Percentiles rank a stretch among this genome's conserved stretches.
phyloP scores from a whole-genome alignment of 1,139 yeast species.

The Taphrina communis region DNA sequence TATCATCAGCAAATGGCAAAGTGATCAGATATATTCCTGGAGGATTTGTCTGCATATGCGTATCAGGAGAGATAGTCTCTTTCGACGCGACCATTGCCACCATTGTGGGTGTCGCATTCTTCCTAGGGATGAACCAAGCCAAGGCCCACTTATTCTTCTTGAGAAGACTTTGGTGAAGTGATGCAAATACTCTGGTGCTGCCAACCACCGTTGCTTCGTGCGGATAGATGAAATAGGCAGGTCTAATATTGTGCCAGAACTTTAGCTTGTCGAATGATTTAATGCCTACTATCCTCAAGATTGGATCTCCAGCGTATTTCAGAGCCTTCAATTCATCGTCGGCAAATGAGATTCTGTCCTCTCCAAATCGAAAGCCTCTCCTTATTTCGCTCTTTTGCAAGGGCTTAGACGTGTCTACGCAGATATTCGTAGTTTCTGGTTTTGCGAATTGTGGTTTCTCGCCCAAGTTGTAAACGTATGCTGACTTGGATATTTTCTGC shows the following conservation, averaged over 20 bases:
- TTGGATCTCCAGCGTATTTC: slow-evolving; percentile 54
- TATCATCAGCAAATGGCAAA: slow-evolving; percentile 54
- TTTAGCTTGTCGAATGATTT: slow-evolving; percentile 53
- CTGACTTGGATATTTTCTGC: slow-evolving; percentile 58
- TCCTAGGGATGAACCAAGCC: slow-evolving; percentile 71
- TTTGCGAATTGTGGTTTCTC: slow-evolving; percentile 63
- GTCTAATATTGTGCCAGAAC: slow-evolving; percentile 58
- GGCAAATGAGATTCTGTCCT: slow-evolving; percentile 55
- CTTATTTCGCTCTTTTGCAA: slow-evolving; percentile 53
- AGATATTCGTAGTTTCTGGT: slow-evolving; percentile 55
- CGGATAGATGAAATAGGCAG: slow-evolving; percentile 68
- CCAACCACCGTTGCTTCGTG: slow-evolving; percentile 64
- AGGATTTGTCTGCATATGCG: slow-evolving; percentile 46
- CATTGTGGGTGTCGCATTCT: slow-evolving; percentile 62
- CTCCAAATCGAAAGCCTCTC: slow-evolving; percentile 58
- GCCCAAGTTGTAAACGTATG: slow-evolving; percentile 60
- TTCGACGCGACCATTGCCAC: slow-evolving; percentile 54
- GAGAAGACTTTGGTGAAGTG: slow-evolving; percentile 67
- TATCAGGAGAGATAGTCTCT: slow-evolving; percentile 41
- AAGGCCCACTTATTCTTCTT: slow-evolving; percentile 64
- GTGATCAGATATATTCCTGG: slow-evolving; percentile 53
- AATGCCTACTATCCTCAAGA: slow-evolving; percentile 71
- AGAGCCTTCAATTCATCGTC: slow-evolving; percentile 53
- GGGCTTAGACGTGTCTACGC: slow-evolving; percentile 57
- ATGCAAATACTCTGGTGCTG: slow-evolving; percentile 69